These are phyloP conservation scores for Pyrenula massariospora DNA, from an alignment of 495 filamentous ascomycete species.

Conservation along the genomic window DNA sequence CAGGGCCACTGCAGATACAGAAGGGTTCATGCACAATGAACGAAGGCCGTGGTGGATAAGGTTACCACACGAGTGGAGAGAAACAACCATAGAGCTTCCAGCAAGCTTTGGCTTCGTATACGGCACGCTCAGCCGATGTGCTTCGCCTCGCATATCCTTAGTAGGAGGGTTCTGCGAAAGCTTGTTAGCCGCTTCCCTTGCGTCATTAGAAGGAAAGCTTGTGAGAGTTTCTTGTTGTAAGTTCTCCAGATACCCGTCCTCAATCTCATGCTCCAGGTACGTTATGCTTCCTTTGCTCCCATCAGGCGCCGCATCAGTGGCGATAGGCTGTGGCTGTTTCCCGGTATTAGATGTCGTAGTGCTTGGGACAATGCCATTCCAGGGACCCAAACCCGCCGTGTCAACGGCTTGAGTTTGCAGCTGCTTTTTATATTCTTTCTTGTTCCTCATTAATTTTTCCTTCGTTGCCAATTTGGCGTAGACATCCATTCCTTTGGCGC, in stretches of 20 bases:
- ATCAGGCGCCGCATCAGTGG: constrained; percentile 1
- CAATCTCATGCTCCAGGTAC: constrained; percentile 44
- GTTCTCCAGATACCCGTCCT: constrained; percentile 62
- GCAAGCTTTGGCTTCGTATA: constrained; percentile 32
- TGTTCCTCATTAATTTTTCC: constrained; percentile 55
- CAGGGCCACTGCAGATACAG: constrained; percentile 78
- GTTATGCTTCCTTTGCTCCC: constrained; percentile 27
- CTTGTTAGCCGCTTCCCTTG: neutral
- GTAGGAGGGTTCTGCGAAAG: neutral
- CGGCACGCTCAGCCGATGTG: constrained; percentile 2
- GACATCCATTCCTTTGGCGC: constrained; percentile 26
- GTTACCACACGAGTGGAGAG: constrained; percentile 94
- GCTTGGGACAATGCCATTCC: neutral
- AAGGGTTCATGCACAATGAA: constrained; percentile 65
- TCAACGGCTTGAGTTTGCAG: neutral
- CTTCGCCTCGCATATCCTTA: neutral
- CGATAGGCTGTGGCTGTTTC: constrained; percentile 10
- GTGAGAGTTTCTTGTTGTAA: constrained; percentile 30
- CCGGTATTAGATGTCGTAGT: constrained; percentile 19
- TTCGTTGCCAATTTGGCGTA: constrained; percentile 18
- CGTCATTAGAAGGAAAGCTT: neutral
- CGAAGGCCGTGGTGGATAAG: constrained; percentile 89
- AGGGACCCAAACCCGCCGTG: neutral
- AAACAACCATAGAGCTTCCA: constrained; percentile 58
- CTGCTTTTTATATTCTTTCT: constrained; percentile 37